phyloP scores from a whole-genome alignment of 2,329 filamentous ascomycete species.

The Penicillium sp. region DNA sequence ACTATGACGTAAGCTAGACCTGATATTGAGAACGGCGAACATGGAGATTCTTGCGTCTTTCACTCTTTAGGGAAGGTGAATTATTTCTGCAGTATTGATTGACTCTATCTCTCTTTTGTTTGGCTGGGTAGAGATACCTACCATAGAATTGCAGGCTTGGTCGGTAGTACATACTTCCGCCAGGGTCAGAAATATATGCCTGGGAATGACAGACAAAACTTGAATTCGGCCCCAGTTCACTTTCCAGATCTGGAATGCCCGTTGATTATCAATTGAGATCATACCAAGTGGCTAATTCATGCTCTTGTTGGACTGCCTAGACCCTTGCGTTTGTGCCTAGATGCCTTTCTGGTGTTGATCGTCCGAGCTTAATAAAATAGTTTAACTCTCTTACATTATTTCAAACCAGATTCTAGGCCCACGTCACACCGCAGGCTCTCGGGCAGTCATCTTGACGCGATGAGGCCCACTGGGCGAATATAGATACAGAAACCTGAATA shows the following conservation, averaged over 20 bases:
- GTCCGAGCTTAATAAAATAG: neutral
- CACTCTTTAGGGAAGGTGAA: too few relatives aligned
- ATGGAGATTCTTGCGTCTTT: neutral
- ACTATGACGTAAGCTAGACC: neutral
- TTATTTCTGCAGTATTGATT: neutral
- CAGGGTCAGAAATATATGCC: too few relatives aligned
- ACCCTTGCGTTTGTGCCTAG: neutral
- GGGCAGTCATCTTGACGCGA: neutral
- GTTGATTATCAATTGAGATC: too few relatives aligned
- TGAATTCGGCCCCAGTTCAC: neutral
- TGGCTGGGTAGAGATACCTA: neutral
- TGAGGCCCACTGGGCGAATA: neutral
- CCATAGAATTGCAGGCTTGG: neutral
- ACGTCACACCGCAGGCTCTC: neutral
- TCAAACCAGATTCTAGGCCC: neutral
- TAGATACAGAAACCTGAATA: neutral
- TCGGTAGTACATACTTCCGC: neutral
- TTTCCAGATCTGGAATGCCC: neutral
- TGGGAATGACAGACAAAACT: neutral
- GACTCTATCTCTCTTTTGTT: neutral
- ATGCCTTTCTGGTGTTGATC: neutral
- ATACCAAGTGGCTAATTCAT: too few relatives aligned
- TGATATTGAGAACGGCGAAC: neutral
- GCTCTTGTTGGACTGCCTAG: neutral
- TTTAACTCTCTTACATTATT: neutral